Percentiles rank a stretch among this genome's conserved stretches.
Conservation (phyloP, 129 eudicot genomes). For the Escallonia herrerae region DNA sequence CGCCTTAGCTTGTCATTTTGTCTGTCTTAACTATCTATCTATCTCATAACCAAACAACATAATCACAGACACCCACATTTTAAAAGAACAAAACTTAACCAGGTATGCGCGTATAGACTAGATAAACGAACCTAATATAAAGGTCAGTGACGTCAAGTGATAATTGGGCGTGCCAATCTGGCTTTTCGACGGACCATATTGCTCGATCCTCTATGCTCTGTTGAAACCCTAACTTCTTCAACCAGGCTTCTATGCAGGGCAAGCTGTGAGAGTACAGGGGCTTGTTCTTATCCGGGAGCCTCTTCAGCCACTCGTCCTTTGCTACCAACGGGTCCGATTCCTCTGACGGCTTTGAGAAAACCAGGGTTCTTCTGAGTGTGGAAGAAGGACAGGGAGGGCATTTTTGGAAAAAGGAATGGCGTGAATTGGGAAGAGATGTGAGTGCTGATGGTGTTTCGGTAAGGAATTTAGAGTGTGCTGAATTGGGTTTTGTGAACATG, state of each 20-base stretch:
- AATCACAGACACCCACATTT: too few species aligned
- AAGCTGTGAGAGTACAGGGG: slow-evolving; percentile 85
- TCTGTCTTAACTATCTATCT: too few species aligned
- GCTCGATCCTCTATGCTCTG: slow-evolving; percentile 85
- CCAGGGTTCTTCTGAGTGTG: slow-evolving; percentile 23
- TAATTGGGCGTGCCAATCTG: slow-evolving; percentile 88
- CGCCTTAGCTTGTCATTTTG: too few species aligned
- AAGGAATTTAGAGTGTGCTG: slow-evolving; percentile 4
- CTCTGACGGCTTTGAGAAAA: slow-evolving; percentile 38
- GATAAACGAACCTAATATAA: slow-evolving; percentile 53
- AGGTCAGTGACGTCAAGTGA: slow-evolving; percentile 88
- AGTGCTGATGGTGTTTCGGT: not conserved
- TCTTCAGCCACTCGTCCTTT: slow-evolving; percentile 74
- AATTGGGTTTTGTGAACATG: slow-evolving; percentile 11
- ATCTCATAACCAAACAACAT: too few species aligned
- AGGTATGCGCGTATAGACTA: not conserved
- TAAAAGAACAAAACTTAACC: too few species aligned
- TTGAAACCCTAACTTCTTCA: slow-evolving; percentile 62
- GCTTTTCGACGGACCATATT: slow-evolving; percentile 72
- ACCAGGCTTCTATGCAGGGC: slow-evolving; percentile 84
- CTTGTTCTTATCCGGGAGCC: slow-evolving; percentile 79
- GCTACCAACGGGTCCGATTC: slow-evolving; percentile 32
- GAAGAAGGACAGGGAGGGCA: slow-evolving; percentile 9
- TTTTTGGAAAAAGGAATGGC: slow-evolving; percentile 17
- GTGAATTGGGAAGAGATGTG: slow-evolving; percentile 17